Evolutionary conservation across 2,329 filamentous ascomycete species (phyloP), one percentile per base, ranked within the genome.

Genomic region (Cordyceps javanica): DNA sequence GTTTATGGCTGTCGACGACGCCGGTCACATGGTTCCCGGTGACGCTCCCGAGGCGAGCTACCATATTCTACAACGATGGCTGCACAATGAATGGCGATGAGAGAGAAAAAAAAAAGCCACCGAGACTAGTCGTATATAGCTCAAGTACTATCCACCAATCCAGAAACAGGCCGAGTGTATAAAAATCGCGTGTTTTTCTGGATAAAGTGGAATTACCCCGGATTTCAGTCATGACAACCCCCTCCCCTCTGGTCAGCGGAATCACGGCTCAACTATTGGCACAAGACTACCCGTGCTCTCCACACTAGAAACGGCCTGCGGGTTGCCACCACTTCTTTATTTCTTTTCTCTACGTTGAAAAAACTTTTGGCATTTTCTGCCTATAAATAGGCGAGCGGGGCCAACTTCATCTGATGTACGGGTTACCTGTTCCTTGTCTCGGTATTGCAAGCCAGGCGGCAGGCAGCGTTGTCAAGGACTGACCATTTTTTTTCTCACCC

Each of bases 11-110:
- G 54, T 64, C 13, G 63, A 63, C 34, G 58, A 25, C 25, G 61
- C 62, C n/a, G 63, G 63, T 13, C 63, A 64, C 39, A 63, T 61
- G 23, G 60, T 65, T 25, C 61, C 63, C 28, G 61, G 56, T 59
- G 28, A 68, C 65, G 2, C 58, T 14, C 61, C 60, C 0, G 67
- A 64, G 44, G 62, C 62, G 1, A 60, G 60, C 16, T 65, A 63
- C 28, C 60, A 55, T 5, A 61, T 66, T n/a, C 28, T 62, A 0
- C 48, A 64, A 16, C 59, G 60, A 21, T 66, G 63, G 65, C 36
- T 67, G 8, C 53, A 55, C 39, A 52, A 59, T 34, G 26, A 54
- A 38, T 21, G 54, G 60, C 25, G 57, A 21, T 55, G 25, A 46
- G 11, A 26, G 19, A 6, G 21, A n/a, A 10, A 21, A 46, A n/a